Evolutionary conservation across 768 basidiomycete genomes (phyloP).

Genomic region (Russula lepida): DNA sequence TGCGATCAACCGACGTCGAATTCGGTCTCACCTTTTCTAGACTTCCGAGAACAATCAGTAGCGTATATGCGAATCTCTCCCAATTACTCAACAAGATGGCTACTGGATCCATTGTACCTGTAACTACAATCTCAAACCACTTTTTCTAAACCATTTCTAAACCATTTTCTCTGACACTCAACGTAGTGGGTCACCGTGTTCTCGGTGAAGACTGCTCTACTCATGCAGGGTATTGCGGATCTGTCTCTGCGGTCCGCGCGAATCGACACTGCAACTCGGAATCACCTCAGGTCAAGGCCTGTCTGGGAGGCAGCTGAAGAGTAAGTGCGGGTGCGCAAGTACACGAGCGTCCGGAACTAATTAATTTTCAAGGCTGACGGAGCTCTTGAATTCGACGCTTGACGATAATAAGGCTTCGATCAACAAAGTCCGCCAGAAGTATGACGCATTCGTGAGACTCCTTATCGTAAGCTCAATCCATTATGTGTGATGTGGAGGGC

Average conservation of each 20-base stretch:
- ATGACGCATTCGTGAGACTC: constrained; percentile 1
- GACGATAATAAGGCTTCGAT: not conserved
- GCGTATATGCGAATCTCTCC: not conserved
- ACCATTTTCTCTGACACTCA: not conserved
- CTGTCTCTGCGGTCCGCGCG: not conserved
- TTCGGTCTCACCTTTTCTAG: not conserved
- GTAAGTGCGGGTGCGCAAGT: not conserved
- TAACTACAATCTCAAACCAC: not conserved
- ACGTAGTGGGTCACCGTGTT: not conserved
- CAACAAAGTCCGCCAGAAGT: constrained; percentile 3
- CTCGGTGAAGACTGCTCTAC: constrained; percentile 5
- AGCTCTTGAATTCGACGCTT: not conserved
- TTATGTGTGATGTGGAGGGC: not conserved
- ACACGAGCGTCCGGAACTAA: not conserved
- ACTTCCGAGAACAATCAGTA: constrained; percentile 1
- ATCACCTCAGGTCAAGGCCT: constrained; percentile 8
- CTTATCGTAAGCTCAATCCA: constrained; percentile 1
- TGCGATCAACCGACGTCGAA: not conserved
- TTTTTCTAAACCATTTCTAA: no score
- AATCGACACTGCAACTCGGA: not conserved
- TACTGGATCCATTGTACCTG: not conserved
- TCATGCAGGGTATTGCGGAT: constrained; percentile 12
- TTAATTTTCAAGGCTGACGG: not conserved
- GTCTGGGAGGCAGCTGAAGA: constrained; percentile 11
- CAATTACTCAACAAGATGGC: constrained; percentile 1